Evolutionary conservation across 768 basidiomycete species (phyloP), one percentile per base, ranked within the genome.

Genomic region (Pleurotus tuoliensis): DNA sequence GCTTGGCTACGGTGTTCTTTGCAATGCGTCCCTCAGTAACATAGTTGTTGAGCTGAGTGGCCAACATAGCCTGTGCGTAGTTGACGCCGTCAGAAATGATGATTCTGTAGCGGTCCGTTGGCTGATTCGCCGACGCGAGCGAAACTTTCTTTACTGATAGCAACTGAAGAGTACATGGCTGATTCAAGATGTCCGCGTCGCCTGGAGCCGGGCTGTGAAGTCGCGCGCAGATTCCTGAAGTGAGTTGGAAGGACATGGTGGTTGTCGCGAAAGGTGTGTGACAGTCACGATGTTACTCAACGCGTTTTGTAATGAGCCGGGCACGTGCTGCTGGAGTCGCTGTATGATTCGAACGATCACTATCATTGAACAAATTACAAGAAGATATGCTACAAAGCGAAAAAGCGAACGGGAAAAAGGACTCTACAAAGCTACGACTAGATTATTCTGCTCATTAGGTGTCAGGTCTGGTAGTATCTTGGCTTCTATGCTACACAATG

Each of bases 31-130:
- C 81, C 0, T 83, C 76, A 13, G 86, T 79, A 12, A 95, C 85
- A 61, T 92, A 72, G 5, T 75, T 59, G 64, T 98, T 98, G 45
- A 94, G 80, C 65, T 93, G 90, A 0, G 95, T 98, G 4, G 94
- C 92, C 34, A 98, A 78, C 97, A 99, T 98, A 22, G 90, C 87
- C 69, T 98, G 97, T 47, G 90, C 77, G 68, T 90, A 97, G 61
- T 90, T 73, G 16, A 78, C 76, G 40, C 96, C 94, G 71, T 98
- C 96, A 0, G 94, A 96, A 40, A 98, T 75, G 70, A 98, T 92
- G 58, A 96, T 79, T 59, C 93, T 81, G 70, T 82, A 85, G 56
- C 88, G 76, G 65, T 89, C 87, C 6, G 52, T 69, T 9, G 63
- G 58, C 18, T 60, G 66, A n/a, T 66, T 61, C 7, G 68, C 66